A percentile compares a stretch with the other conserved stretches of the same genome.
Evolutionary conservation across 2,329 filamentous ascomycete genomes (phyloP).

Genomic region (Hypoxylon sp.): DNA sequence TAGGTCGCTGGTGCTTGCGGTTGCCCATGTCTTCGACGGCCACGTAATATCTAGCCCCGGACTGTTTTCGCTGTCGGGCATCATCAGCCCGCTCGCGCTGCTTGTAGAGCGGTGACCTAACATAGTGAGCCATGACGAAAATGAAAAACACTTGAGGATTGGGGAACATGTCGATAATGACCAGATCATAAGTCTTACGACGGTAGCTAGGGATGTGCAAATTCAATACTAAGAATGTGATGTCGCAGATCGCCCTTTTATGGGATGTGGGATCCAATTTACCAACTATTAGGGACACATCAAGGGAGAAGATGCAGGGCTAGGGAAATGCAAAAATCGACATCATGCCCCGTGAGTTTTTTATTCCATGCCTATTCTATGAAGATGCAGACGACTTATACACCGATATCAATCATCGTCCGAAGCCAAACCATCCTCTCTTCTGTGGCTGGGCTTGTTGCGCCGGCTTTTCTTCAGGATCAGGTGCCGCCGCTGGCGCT

Average conservation of each 20-base stretch:
- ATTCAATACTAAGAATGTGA: conserved; percentile 39
- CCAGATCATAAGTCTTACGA: not conserved
- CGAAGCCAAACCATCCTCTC: conserved; percentile 85
- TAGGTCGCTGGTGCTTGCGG: conserved; percentile 30
- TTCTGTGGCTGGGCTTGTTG: conserved; percentile 66
- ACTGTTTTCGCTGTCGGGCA: conserved; percentile 38
- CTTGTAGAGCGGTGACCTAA: conserved; percentile 45
- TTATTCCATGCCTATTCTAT: conserved; percentile 15
- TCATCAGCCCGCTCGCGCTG: conserved; percentile 46
- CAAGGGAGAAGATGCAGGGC: conserved; percentile 15
- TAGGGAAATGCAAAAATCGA: conserved; percentile 17
- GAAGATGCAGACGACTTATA: conserved; percentile 12
- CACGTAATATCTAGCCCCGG: conserved; percentile 25
- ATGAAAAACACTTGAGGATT: not conserved
- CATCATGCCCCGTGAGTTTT: conserved; percentile 17
- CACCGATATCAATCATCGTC: conserved; percentile 57
- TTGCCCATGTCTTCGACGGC: conserved; percentile 39
- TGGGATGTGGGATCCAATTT: conserved; percentile 36
- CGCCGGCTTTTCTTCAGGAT: conserved; percentile 55
- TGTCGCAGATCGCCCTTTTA: conserved; percentile 44
- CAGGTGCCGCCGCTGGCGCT: conserved; percentile 53
- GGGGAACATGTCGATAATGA: conserved; percentile 3
- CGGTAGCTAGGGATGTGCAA: conserved; percentile 42
- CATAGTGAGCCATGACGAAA: conserved; percentile 41
- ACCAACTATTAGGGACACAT: conserved; percentile 2